These are phyloP conservation scores for Xylariaceae sp. DNA, from an alignment of 2,329 filamentous ascomycete genomes.

Conservation along the genomic window DNA sequence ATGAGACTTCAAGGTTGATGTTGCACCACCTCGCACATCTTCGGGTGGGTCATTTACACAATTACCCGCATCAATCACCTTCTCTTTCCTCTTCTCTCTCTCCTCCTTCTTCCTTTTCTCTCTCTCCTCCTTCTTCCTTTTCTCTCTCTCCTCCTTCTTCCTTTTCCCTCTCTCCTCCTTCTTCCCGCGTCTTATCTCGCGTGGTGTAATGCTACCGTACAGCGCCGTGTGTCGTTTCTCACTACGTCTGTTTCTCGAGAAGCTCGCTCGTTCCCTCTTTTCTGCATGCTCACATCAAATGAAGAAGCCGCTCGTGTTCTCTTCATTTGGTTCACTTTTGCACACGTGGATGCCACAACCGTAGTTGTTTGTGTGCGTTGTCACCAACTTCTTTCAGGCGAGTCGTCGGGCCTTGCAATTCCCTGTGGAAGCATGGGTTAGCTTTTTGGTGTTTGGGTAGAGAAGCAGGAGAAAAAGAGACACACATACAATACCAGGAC, in stretches of 20 bases:
- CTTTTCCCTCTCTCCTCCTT: no score
- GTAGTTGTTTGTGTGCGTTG: conserved; percentile 45
- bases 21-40: neutral
- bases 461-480: neutral
- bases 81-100: neutral
- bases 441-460: neutral
- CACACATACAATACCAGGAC: conserved; percentile 37
- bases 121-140: no score
- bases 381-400: conserved; percentile 45
- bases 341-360: conserved; percentile 52
- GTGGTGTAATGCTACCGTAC: conserved; percentile 27
- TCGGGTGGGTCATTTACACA: neutral
- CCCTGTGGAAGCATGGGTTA: conserved; percentile 29
- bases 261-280: conserved; percentile 39
- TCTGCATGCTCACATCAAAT: conserved; percentile 52
- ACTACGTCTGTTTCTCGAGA: conserved; percentile 42
- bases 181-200: neutral
- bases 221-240: conserved; percentile 35
- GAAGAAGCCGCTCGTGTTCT: conserved; percentile 50
- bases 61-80: no score
- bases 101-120: conserved; percentile 18
- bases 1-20: conserved; percentile 7
- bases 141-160: no score
- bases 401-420: conserved; percentile 48
- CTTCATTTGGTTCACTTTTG: conserved; percentile 38